Base-by-base conservation (phyloP, 1,284 basidiomycete species). In the Termitomyces sp. region DNA sequence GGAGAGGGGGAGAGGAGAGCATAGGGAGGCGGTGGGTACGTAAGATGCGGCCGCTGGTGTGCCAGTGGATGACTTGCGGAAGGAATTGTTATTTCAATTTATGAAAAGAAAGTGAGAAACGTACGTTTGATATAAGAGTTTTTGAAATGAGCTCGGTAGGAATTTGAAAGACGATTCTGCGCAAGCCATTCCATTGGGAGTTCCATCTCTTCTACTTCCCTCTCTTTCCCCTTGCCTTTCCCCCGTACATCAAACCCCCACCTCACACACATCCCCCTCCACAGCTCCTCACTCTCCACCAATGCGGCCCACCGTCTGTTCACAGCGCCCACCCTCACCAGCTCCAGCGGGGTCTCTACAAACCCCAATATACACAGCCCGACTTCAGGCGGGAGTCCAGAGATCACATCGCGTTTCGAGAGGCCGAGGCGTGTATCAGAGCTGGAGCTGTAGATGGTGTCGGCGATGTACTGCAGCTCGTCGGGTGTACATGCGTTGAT, bases 61-160 rank as follows among this genome's bases (percentile, higher is more conserved):
- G 79, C 93, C 95, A 97, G 65, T 94, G 93, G 34, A 82, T 81
- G 66, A 91, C 91, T 89, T 49, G 49, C n/a, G n/a, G n/a, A n/a
- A n/a, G n/a, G n/a, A n/a, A n/a, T n/a, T n/a, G n/a, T n/a, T n/a
- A n/a, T n/a, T n/a, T n/a, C n/a, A n/a, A n/a, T n/a, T n/a, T n/a
- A n/a, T n/a, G n/a, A n/a, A n/a, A n/a, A n/a, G 9, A 35, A 48
- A 24, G 42, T 26, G 7, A 35, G 2, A 14, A 38, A 72, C 83
- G 60, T 61, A 89, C 88, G 79, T 39, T 88, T 91, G 14, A 83
- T 75, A 65, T 89, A 92, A 4, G 86, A 85, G 40, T 79, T 71
- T 64, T 86, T 88, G 74, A 94, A 97, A 64, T 91, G 82, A 50
- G 73, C 72, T 51, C 81, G 79, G 66, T 84, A 88, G 2, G 41